phyloP scores from a whole-genome alignment of 139 green algal species.

The Mychonastes homosphaera region DNA sequence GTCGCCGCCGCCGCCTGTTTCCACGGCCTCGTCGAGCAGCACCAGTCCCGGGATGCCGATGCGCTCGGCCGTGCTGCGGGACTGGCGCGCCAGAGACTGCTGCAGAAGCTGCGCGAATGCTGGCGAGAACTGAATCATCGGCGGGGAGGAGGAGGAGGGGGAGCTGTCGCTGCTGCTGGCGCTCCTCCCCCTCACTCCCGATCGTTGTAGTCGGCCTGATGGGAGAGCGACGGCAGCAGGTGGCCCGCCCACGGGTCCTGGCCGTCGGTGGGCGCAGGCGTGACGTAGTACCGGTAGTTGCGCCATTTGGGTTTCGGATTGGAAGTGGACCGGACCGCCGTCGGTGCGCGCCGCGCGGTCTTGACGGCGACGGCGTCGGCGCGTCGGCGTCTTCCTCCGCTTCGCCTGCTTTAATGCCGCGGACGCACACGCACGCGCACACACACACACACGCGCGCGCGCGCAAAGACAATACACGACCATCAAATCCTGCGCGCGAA shows the following conservation, averaged over 20 bases:
- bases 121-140: not conserved
- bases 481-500: too few species aligned
- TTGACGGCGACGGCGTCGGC: not conserved
- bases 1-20: not conserved
- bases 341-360: not conserved
- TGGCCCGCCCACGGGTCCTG: not conserved
- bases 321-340: not conserved
- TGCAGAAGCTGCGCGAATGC: conserved; percentile 10
- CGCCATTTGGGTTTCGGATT: not conserved
- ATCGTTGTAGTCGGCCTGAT: too few species aligned
- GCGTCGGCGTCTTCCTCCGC: not conserved
- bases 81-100: too few species aligned
- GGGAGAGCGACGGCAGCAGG: too few species aligned
- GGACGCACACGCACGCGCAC: not conserved
- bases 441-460: not conserved
- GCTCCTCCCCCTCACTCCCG: too few species aligned
- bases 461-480: not conserved
- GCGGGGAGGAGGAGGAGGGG: not conserved
- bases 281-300: not conserved
- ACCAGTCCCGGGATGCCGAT: conserved; percentile 13
- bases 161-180: not conserved
- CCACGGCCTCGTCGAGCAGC: conserved; percentile 13
- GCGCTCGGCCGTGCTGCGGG: too few species aligned
- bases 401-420: not conserved
- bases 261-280: not conserved